Evolutionary conservation across 306 rosid genomes (phyloP).

Genomic region (Prinsepia uniflora): DNA sequence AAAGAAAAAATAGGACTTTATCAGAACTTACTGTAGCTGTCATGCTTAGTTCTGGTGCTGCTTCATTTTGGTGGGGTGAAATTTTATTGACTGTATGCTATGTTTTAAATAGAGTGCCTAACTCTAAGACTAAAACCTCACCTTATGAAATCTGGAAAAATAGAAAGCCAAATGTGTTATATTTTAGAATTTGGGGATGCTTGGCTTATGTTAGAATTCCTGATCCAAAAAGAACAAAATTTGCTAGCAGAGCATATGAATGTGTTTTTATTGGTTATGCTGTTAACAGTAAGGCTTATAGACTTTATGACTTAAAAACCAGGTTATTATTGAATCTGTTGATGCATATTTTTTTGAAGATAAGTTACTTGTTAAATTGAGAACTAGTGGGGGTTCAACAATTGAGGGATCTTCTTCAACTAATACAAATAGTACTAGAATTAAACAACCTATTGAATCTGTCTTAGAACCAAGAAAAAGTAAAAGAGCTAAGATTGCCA

Average conservation of each 20-base stretch:
- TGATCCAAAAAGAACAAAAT: not conserved
- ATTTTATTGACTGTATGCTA: not conserved
- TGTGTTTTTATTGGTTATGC: conserved; percentile 13
- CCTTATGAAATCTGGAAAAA: not conserved
- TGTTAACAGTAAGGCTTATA: conserved; percentile 1
- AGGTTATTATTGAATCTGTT: not conserved
- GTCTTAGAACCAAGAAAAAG: not conserved
- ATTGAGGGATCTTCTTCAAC: not conserved
- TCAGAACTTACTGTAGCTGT: not conserved
- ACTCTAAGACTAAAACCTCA: not conserved
- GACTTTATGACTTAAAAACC: not conserved
- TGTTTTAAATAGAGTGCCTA: not conserved
- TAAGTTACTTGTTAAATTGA: not conserved
- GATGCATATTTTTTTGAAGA: conserved; percentile 3
- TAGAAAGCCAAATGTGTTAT: not conserved
- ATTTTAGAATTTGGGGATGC: conserved; percentile 13
- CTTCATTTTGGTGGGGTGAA: not conserved
- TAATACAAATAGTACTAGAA: not conserved
- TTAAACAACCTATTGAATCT: not conserved
- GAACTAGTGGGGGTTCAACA: not conserved
- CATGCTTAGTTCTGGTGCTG: not conserved
- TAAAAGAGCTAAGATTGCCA: not conserved
- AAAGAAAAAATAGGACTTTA: not conserved
- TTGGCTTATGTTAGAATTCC: not conserved
- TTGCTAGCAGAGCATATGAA: not conserved